A percentile compares a stretch with the other conserved stretches of the same genome.
phyloP scores from a whole-genome alignment of 2,329 filamentous ascomycete genomes.

The Sordariomycetes sp. region DNA sequence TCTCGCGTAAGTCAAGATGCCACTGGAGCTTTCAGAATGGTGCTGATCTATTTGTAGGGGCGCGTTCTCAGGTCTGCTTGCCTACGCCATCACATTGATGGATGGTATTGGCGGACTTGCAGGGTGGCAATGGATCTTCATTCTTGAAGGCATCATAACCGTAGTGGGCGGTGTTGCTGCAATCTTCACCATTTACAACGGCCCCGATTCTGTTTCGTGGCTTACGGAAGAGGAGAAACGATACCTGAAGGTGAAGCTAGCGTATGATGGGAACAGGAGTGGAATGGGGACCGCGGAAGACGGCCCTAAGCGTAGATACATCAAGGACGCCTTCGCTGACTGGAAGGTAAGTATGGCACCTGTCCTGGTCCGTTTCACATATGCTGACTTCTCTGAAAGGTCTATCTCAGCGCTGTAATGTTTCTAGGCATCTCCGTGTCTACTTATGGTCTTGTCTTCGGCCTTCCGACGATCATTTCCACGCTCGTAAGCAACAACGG shows the following conservation, averaged over 20 bases:
- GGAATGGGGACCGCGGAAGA: slow-evolving; percentile 3
- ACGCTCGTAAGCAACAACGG: slow-evolving; percentile 1
- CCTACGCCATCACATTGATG: slow-evolving; percentile 49
- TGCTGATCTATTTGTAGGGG: slow-evolving; percentile 40
- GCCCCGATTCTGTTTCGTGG: slow-evolving; percentile 55
- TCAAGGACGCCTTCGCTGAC: slow-evolving; percentile 5
- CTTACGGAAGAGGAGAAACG: slow-evolving; percentile 48
- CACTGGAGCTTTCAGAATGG: slow-evolving; percentile 62
- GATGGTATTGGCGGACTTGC: slow-evolving; percentile 40
- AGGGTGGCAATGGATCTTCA: slow-evolving; percentile 58
- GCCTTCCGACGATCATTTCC: slow-evolving; percentile 5
- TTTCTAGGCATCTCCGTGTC: slow-evolving; percentile 6
- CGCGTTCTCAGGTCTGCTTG: slow-evolving; percentile 57
- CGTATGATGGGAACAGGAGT: slow-evolving; percentile 5
- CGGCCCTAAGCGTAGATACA: slow-evolving; percentile 5
- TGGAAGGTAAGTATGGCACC: slow-evolving; percentile 4
- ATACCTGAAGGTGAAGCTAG: slow-evolving; percentile 7
- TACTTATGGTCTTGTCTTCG: slow-evolving; percentile 6
- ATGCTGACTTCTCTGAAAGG: slow-evolving; percentile 25
- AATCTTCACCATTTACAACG: slow-evolving; percentile 54
- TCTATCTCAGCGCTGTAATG: slow-evolving; percentile 5
- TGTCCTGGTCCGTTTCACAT: slow-evolving; percentile 46
- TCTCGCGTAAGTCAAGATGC: slow-evolving; percentile 53
- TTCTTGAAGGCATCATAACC: slow-evolving; percentile 52
- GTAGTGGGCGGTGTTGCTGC: slow-evolving; percentile 39